Evolutionary conservation across 192 early-diverging fungal species (phyloP).

Genomic region (Gigaspora rosea): DNA sequence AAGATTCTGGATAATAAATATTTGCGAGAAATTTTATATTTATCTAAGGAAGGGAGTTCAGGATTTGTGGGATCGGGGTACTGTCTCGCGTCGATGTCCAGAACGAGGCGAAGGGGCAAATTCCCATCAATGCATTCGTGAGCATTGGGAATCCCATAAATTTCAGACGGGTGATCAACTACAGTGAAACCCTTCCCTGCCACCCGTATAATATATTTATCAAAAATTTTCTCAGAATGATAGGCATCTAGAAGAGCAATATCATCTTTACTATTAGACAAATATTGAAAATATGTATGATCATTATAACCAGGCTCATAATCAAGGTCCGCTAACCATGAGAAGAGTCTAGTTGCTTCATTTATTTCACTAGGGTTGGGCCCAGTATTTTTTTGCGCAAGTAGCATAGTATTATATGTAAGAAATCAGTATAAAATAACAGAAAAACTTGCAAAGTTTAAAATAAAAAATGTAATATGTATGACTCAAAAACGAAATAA

Average conservation of each 20-base stretch:
- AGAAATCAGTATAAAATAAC: too few species aligned
- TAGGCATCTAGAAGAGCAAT: not conserved
- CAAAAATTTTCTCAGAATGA: too few species aligned
- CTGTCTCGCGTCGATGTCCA: slow-evolving; percentile 15
- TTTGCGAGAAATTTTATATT: slow-evolving; percentile 2
- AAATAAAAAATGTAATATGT: too few species aligned
- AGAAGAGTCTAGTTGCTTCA: too few species aligned
- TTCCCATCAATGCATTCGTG: slow-evolving; percentile 21
- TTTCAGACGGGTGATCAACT: slow-evolving; percentile 1
- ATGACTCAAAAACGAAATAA: too few species aligned
- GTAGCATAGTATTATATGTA: too few species aligned
- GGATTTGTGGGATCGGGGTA: not conserved
- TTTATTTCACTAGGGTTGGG: too few species aligned
- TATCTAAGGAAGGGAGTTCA: not conserved
- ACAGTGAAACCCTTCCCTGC: slow-evolving; percentile 18
- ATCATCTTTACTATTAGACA: not conserved
- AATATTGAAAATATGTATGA: too few species aligned
- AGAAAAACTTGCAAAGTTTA: too few species aligned
- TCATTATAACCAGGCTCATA: too few species aligned
- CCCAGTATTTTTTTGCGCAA: too few species aligned
- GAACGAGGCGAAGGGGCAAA: not conserved
- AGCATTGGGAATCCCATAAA: slow-evolving; percentile 17
- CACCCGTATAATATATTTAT: not conserved
- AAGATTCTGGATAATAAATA: slow-evolving; percentile 22
- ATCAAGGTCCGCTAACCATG: too few species aligned